A percentile compares a stretch with the other conserved stretches of the same genome.
phyloP scores from a whole-genome alignment of 352 stramenopile genomes.

The Stramenopiles sp. region DNA sequence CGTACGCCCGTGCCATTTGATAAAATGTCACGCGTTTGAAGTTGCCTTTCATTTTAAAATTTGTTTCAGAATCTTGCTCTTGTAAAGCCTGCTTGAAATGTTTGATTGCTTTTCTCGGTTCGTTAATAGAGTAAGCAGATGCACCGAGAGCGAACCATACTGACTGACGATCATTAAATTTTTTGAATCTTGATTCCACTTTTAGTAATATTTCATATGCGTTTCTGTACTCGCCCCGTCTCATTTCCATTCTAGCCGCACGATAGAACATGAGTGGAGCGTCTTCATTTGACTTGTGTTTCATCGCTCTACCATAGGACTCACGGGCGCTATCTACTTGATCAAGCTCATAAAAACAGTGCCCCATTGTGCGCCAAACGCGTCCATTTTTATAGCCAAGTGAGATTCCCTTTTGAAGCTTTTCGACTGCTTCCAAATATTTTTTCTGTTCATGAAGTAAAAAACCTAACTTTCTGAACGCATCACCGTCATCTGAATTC shows the following conservation, averaged over 20 bases:
- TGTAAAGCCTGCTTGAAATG: background rate
- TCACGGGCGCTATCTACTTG: slow-evolving; percentile 5
- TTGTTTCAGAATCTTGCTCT: background rate
- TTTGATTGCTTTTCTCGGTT: background rate
- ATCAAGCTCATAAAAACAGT: slow-evolving; percentile 9
- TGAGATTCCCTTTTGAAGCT: background rate
- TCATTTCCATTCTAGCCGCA: slow-evolving; percentile 10
- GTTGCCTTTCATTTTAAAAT: slow-evolving; percentile 1
- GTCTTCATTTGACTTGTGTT: background rate
- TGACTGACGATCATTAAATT: slow-evolving; percentile 6
- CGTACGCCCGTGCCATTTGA: background rate
- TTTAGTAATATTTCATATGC: background rate
- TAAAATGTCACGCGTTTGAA: slow-evolving; percentile 9
- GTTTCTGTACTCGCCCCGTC: background rate
- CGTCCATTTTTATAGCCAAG: slow-evolving; percentile 10
- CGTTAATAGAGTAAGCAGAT: background rate
- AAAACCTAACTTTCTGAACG: background rate
- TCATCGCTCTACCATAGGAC: slow-evolving; percentile 1
- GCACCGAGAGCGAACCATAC: background rate
- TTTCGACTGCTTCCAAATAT: slow-evolving; percentile 3
- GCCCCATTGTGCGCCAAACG: slow-evolving; percentile 5
- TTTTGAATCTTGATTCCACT: background rate
- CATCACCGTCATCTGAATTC: slow-evolving; percentile 2
- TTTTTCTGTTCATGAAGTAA: slow-evolving; percentile 9
- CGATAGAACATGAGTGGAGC: slow-evolving; percentile 5